These are phyloP conservation scores for Boletus speciosus DNA, from an alignment of 768 basidiomycete genomes.

Conservation along the genomic window DNA sequence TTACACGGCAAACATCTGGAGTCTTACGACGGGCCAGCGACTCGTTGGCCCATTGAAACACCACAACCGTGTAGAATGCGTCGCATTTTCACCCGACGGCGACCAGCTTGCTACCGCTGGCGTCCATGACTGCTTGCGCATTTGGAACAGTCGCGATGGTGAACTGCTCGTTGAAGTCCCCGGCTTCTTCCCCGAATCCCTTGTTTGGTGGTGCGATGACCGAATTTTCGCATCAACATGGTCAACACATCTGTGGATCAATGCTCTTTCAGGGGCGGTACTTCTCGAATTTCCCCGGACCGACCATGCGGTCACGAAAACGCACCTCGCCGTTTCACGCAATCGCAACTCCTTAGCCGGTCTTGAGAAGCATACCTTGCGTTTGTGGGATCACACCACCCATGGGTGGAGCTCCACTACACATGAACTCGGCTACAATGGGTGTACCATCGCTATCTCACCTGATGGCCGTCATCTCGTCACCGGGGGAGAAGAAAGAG, in stretches of 20 bases:
- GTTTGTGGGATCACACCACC: slow-evolving; percentile 8
- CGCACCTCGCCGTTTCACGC: slow-evolving; percentile 11
- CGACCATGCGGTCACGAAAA: neutral
- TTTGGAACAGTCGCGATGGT: slow-evolving; percentile 14
- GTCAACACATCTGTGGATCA: slow-evolving; percentile 12
- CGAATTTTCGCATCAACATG: slow-evolving; percentile 10
- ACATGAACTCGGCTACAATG: neutral
- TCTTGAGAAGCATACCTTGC: slow-evolving; percentile 2
- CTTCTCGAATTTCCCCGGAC: slow-evolving; percentile 9
- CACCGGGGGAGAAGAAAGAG: slow-evolving; percentile 7
- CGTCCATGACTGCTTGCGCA: slow-evolving; percentile 3
- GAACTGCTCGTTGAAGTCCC: neutral
- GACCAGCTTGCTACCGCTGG: slow-evolving; percentile 12
- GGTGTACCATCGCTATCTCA: slow-evolving; percentile 8
- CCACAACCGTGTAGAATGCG: slow-evolving; percentile 5
- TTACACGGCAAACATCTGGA: slow-evolving; percentile 5
- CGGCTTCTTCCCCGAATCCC: slow-evolving; percentile 8
- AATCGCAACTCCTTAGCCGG: neutral
- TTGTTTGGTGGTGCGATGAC: slow-evolving; percentile 17
- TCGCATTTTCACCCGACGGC: slow-evolving; percentile 16
- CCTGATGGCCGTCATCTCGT: slow-evolving; percentile 5
- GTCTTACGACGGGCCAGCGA: slow-evolving; percentile 7
- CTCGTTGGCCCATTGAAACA: slow-evolving; percentile 16
- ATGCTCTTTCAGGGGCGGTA: slow-evolving; percentile 4
- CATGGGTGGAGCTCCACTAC: slow-evolving; percentile 1